These are phyloP conservation scores for Hanseniaspora jakobsenii DNA, from an alignment of 805 yeast genomes.

Conservation along the genomic window DNA sequence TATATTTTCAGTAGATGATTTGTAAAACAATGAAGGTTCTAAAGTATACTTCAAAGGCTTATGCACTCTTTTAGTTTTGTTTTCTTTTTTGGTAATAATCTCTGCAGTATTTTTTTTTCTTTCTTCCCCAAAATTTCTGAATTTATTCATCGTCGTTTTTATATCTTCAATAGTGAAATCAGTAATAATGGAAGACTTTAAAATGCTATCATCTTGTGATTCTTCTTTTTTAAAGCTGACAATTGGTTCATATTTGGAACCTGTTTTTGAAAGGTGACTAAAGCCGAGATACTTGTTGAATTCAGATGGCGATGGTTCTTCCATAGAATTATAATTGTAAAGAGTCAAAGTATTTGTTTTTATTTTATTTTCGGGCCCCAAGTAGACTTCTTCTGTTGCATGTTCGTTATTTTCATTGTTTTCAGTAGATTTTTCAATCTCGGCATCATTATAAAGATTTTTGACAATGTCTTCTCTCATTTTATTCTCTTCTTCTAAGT, in stretches of 20 bases:
- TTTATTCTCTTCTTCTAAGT: slow-evolving; percentile 2
- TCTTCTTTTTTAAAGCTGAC: slow-evolving; percentile 19
- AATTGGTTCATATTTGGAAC: slow-evolving; percentile 16
- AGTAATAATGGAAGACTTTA: background rate
- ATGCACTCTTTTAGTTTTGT: slow-evolving; percentile 34
- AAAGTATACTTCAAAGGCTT: slow-evolving; percentile 5
- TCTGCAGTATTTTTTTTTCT: slow-evolving; percentile 24
- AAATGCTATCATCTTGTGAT: background rate
- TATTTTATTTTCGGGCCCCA: slow-evolving; percentile 60
- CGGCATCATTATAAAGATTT: background rate
- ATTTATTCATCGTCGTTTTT: slow-evolving; percentile 24
- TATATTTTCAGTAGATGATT: slow-evolving; percentile 61
- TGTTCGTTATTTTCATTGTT: slow-evolving; percentile 18
- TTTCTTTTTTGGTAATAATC: slow-evolving; percentile 33
- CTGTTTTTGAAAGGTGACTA: background rate
- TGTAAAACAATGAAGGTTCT: slow-evolving; percentile 19
- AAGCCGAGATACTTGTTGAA: background rate
- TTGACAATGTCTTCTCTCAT: background rate
- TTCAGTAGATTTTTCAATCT: slow-evolving; percentile 16
- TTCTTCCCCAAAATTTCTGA: slow-evolving; percentile 50
- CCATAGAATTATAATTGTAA: slow-evolving; percentile 18
- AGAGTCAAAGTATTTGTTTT: slow-evolving; percentile 44
- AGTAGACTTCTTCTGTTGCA: slow-evolving; percentile 29
- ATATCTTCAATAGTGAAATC: background rate
- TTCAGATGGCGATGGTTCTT: background rate